Evolutionary conservation across 345 rosid genomes (phyloP), one percentile per base, ranked within the genome.

Genomic region (Conringia planisiliqua): DNA sequence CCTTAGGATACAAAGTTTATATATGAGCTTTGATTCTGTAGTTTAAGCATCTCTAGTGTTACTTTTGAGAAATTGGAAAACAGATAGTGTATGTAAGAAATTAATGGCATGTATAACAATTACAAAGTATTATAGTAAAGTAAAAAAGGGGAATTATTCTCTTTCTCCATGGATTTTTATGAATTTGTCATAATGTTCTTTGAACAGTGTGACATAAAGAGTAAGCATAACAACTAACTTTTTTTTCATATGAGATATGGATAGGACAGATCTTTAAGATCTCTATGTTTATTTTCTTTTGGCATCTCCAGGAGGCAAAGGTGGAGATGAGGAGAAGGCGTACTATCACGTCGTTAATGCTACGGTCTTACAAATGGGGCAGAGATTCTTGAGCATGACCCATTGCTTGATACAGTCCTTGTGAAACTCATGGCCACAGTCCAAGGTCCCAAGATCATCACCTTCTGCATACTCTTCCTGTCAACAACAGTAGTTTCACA

Each of bases 351-450:
- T 81, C 8, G 73, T 74, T 70, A 92, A 72, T 42, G 84, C 98
- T 14, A 87, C 73, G 6, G 89, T 86, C 79, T 93, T 91, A 66
- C 98, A 93, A 50, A 91, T 86, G 35, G 98, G 98, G 81, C 98
- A 93, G 72, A 86, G 79, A 69, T 91, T 93, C 82, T 93, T 93
- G 54, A 73, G 87, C 90, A 77, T 83, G 62, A 93, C 72, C 98
- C 98, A 93, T 65, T 91, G 90, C 69, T 86, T 93, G 82, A 93
- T 82, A 81, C 97, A 93, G 65, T 73, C 77, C 3, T 75, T 76
- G 59, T 93, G 98, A 77, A 89, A 93, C 39, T 84, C 84, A 78
- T 93, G 98, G 29, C 94, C 96, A 29, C 98, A 91, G 54, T 89
- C 91, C 50, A 91, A 81, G 10, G 72, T 84, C 71, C 98, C 97